Conservation (phyloP, 768 basidiomycete genomes). For the Coprinopsis marcescibilis region DNA sequence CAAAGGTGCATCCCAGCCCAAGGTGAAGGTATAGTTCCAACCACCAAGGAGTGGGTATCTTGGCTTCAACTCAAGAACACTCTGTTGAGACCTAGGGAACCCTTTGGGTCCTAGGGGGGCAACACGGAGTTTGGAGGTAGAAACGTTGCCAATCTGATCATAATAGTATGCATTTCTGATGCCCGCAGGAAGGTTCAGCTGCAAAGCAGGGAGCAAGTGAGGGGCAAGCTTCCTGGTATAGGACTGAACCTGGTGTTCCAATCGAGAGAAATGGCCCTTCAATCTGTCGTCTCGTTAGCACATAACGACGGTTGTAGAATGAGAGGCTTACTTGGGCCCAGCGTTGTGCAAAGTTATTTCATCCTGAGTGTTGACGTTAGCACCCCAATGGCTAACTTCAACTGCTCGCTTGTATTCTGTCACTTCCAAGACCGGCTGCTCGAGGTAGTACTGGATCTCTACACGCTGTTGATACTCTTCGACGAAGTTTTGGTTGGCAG, state of each 20-base stretch:
- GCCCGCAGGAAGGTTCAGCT: slow-evolving; percentile 77
- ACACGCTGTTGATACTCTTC: slow-evolving; percentile 58
- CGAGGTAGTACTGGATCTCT: slow-evolving; percentile 74
- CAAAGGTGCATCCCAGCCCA: slow-evolving; percentile 90
- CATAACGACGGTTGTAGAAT: not conserved
- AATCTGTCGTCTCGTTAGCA: slow-evolving; percentile 47
- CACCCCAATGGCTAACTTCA: slow-evolving; percentile 97
- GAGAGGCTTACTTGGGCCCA: slow-evolving; percentile 71
- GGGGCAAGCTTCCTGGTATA: slow-evolving; percentile 63
- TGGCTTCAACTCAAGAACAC: slow-evolving; percentile 77
- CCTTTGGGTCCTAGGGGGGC: slow-evolving; percentile 59
- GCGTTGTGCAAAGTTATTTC: slow-evolving; percentile 81
- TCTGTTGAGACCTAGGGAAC: slow-evolving; percentile 46
- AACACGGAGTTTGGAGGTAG: slow-evolving; percentile 79
- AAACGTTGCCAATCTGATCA: slow-evolving; percentile 93
- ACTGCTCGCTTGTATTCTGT: slow-evolving; percentile 65
- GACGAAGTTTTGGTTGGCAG: slow-evolving; percentile 51
- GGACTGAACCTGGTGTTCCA: slow-evolving; percentile 74
- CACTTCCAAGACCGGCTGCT: slow-evolving; percentile 77
- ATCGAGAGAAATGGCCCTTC: slow-evolving; percentile 92
- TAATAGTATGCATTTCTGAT: slow-evolving; percentile 83
- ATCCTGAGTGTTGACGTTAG: slow-evolving; percentile 91
- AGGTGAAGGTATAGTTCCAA: slow-evolving; percentile 95
- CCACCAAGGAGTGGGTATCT: slow-evolving; percentile 93
- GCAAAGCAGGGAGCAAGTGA: slow-evolving; percentile 67